Percentiles rank a stretch among this genome's conserved stretches.
These are phyloP conservation scores for Botrytis paeoniae DNA, from an alignment of 2,329 filamentous ascomycete species.

Conservation along the genomic window DNA sequence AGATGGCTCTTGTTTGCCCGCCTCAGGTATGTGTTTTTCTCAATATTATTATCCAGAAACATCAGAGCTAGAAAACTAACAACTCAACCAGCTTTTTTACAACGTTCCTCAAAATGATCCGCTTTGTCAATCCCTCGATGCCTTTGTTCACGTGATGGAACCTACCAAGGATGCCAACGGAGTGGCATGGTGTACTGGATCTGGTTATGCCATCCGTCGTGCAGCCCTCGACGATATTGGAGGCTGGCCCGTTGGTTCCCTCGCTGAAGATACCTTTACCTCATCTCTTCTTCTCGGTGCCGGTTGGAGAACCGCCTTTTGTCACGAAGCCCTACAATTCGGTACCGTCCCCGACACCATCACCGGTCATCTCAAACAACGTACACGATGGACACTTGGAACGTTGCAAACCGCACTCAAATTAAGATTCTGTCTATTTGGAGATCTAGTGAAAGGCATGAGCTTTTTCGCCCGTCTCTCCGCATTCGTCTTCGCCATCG, in stretches of 20 bases:
- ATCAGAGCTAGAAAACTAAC: background rate
- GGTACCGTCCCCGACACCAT: conserved; percentile 58
- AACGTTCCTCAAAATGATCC: conserved; percentile 58
- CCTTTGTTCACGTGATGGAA: conserved; percentile 55
- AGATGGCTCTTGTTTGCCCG: conserved; percentile 57
- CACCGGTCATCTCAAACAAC: conserved; percentile 54
- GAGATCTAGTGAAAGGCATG: conserved; percentile 52
- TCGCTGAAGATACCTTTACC: conserved; percentile 59
- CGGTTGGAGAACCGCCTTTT: conserved; percentile 61
- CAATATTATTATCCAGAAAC: rapidly evolving
- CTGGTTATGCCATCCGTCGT: conserved; percentile 59
- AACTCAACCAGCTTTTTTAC: conserved; percentile 50
- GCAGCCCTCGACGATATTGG: conserved; percentile 58
- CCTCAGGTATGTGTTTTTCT: conserved; percentile 43
- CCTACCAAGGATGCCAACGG: conserved; percentile 45
- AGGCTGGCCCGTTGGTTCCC: conserved; percentile 57
- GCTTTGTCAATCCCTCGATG: conserved; percentile 53
- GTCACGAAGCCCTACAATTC: conserved; percentile 58
- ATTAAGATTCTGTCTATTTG: conserved; percentile 58
- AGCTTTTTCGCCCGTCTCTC: conserved; percentile 55
- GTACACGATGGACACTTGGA: conserved; percentile 47
- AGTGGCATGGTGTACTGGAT: conserved; percentile 64
- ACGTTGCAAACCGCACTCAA: conserved; percentile 56
- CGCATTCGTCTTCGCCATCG: conserved; percentile 54
- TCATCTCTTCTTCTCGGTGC: conserved; percentile 56